phyloP scores from a whole-genome alignment of 140 eudicot species.

The Erigeron philadelphicus region DNA sequence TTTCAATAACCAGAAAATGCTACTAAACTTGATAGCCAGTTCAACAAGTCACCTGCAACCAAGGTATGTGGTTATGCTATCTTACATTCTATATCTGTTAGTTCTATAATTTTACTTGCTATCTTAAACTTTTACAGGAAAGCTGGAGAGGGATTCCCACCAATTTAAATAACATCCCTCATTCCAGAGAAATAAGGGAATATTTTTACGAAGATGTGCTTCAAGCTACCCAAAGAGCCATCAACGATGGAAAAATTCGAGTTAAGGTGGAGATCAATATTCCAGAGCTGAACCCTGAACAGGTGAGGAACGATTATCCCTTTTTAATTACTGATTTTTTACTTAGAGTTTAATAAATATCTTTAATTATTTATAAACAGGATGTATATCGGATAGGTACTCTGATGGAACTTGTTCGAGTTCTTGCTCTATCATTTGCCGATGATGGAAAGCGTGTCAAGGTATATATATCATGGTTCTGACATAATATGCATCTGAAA shows the following conservation, averaged over 20 bases:
- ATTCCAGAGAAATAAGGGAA: slow-evolving; percentile 93
- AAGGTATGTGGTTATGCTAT: slow-evolving; percentile 44
- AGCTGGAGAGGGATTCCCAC: slow-evolving; percentile 98
- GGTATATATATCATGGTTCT: slow-evolving; percentile 38
- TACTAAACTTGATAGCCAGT: slow-evolving; percentile 41
- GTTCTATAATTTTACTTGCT: neutral
- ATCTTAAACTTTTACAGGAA: slow-evolving; percentile 42
- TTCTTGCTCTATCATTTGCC: slow-evolving; percentile 81
- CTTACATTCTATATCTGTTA: slow-evolving; percentile 18
- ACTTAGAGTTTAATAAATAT: slow-evolving; percentile 12
- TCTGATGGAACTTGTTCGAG: slow-evolving; percentile 92
- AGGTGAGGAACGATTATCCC: slow-evolving; percentile 41
- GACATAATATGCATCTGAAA: neutral
- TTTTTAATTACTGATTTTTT: slow-evolving; percentile 11
- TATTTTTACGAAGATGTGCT: slow-evolving; percentile 90
- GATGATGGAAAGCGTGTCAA: slow-evolving; percentile 97
- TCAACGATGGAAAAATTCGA: slow-evolving; percentile 77
- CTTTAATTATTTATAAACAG: slow-evolving; percentile 45
- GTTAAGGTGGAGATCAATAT: slow-evolving; percentile 91
- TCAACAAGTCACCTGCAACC: slow-evolving; percentile 38
- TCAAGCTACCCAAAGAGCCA: slow-evolving; percentile 91
- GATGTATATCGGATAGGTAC: slow-evolving; percentile 99
- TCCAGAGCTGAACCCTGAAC: slow-evolving; percentile 92
- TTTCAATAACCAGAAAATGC: slow-evolving; percentile 40
- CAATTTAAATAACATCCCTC: slow-evolving; percentile 91